phyloP scores from a whole-genome alignment of 768 basidiomycete species.

The Agaricus sinodeliciosus region DNA sequence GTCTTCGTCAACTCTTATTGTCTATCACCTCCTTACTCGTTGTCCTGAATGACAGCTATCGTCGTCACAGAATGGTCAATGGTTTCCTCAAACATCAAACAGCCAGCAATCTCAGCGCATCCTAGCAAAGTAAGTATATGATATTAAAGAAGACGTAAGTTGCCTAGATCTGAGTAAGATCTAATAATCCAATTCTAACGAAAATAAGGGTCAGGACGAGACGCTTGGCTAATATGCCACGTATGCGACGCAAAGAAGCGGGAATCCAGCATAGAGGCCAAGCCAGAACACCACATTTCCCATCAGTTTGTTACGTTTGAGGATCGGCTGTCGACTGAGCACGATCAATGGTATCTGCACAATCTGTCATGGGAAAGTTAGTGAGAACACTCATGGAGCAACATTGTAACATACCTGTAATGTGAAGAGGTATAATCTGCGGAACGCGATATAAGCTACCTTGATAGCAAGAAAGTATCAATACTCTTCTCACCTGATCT shows the following conservation, averaged over 20 bases:
- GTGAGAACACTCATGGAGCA: constrained; percentile 7
- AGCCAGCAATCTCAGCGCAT: too few relatives aligned
- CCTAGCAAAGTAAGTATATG: too few relatives aligned
- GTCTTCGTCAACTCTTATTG: too few relatives aligned
- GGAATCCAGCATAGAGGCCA: constrained; percentile 88
- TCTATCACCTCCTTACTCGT: too few relatives aligned
- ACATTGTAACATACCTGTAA: constrained; percentile 43
- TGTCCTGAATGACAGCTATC: too few relatives aligned
- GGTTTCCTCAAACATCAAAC: too few relatives aligned
- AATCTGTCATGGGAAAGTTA: constrained; percentile 38
- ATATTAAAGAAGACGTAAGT: too few relatives aligned
- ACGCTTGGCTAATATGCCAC: constrained; percentile 35
- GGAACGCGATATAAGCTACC: not conserved
- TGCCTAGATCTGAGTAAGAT: too few relatives aligned
- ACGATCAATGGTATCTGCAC: constrained; percentile 90
- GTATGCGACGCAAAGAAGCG: constrained; percentile 77
- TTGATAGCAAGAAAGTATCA: too few relatives aligned
- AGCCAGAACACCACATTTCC: constrained; percentile 92
- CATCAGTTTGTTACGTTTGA: constrained; percentile 77
- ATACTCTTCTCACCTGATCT: constrained; percentile 56
- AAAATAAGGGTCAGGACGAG: not conserved
- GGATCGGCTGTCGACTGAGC: constrained; percentile 64
- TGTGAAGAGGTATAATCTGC: constrained; percentile 79
- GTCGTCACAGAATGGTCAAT: too few relatives aligned
- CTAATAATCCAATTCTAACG: too few relatives aligned